Base-by-base conservation (phyloP, 306 rosid species). In the Urtica urens region DNA sequence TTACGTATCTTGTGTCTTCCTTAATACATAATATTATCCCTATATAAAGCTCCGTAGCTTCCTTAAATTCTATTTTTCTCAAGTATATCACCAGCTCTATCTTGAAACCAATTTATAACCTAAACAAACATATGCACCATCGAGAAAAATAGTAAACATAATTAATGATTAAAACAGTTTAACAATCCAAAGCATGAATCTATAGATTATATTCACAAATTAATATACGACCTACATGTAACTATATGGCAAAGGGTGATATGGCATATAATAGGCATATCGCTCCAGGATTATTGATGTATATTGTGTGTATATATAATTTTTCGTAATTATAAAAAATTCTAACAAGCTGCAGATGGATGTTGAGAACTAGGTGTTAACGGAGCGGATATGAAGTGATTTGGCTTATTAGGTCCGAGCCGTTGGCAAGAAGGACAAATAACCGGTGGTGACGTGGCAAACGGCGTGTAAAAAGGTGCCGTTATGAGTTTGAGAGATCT, bases 281-380 rank as follows among this genome's bases (percentile, higher is more conserved):
- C 4, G 4, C 4, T 28, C 10, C 10, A 10, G 6, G 4, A 28
- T 28, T 28, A 10, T 28, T 28, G 33, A 28, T 28, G 10, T 10
- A 28, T 28, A 4, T 28, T 10, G 4, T 4, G 10, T 28, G 10
- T 28, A 28, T 1, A 10, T 1, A 1, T 35, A 0, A 9, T 35
- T 3, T 35, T 1, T 7, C 20, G n/a, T n/a, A n/a, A n/a, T n/a
- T n/a, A n/a, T n/a, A n/a, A n/a, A n/a, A n/a, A n/a, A n/a, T n/a
- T n/a, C 30, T 66, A 86, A 69, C 77, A 81, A 62, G 81, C 72
- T 34, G 88, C 75, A 6, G 88, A 67, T 15, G 93, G 71, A 43
- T 78, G 73, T 2, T 16, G 46, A 15, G 46, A 15, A 14, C 2
- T 40, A 23, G 52, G 28, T 4, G 71, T 59, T 51, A 70, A 73